These are phyloP conservation scores for Pouteria glomerata DNA, from an alignment of 148 eudicot species.

Conservation along the genomic window DNA sequence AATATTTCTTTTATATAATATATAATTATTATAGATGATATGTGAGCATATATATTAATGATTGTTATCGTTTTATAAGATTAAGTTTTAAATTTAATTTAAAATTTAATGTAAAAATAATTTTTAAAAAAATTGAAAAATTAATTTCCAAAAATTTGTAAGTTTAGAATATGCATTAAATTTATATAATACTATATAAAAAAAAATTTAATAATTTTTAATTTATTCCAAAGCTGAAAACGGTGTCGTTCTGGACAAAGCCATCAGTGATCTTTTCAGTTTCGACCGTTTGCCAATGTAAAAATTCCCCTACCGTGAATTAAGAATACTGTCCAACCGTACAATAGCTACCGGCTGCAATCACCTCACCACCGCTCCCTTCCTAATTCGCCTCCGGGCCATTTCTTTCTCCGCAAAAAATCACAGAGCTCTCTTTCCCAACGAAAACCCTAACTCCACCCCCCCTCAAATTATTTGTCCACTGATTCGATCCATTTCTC, in stretches of 20 bases:
- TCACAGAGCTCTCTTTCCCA: background rate
- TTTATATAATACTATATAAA: no score
- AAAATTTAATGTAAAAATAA: no score
- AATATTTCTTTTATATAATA: no score
- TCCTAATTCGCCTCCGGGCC: conserved; percentile 40
- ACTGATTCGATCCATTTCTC: background rate
- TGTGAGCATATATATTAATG: no score
- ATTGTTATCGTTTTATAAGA: no score
- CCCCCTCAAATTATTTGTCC: background rate
- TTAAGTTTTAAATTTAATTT: no score
- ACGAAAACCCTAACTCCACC: background rate
- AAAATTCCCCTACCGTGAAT: background rate
- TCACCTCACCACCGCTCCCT: conserved; percentile 12
- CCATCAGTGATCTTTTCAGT: background rate
- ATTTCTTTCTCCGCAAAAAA: conserved; percentile 28
- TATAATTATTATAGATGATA: no score
- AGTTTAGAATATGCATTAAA: no score
- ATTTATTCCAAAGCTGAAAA: no score
- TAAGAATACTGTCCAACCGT: background rate
- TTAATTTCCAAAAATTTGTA: no score
- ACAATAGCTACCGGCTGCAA: background rate
- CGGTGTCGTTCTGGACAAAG: background rate
- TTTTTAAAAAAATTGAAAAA: no score
- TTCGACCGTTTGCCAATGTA: background rate
- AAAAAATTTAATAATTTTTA: no score